phyloP scores from a whole-genome alignment of 1,139 yeast species.

The Blastobotrys indianensis region DNA sequence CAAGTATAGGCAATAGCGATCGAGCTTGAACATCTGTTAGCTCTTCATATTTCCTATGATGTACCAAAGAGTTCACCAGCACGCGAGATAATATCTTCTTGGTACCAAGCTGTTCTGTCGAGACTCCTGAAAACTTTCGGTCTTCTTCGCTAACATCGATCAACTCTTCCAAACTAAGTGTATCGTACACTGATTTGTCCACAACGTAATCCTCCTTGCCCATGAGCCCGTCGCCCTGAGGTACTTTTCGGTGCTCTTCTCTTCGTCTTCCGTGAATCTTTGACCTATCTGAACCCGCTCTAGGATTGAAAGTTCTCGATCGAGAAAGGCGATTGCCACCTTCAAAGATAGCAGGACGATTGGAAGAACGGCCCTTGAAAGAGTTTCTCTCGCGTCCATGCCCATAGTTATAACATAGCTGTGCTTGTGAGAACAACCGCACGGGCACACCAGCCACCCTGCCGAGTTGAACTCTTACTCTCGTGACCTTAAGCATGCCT shows the following conservation, averaged over 20 bases:
- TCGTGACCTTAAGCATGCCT: too few relatives aligned
- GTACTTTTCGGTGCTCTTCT: too few relatives aligned
- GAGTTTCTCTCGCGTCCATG: neutral
- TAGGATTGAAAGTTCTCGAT: neutral
- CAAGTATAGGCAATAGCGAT: constrained; percentile 61
- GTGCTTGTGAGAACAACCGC: too few relatives aligned
- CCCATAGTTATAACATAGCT: too few relatives aligned
- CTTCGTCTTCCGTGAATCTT: too few relatives aligned
- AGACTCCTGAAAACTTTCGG: constrained; percentile 29
- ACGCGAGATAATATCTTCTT: constrained; percentile 29
- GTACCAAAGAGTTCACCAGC: constrained; percentile 32
- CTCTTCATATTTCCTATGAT: constrained; percentile 34
- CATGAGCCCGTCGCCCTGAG: constrained; percentile 30
- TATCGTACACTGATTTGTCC: constrained; percentile 18
- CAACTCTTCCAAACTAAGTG: constrained; percentile 21
- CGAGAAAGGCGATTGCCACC: too few relatives aligned
- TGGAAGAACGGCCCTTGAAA: neutral
- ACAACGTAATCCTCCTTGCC: constrained; percentile 31
- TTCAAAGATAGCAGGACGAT: too few relatives aligned
- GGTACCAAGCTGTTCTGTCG: constrained; percentile 28
- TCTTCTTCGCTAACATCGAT: constrained; percentile 11
- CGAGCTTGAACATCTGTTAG: constrained; percentile 77
- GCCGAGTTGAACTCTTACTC: too few relatives aligned
- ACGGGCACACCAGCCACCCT: too few relatives aligned
- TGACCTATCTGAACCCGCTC: neutral